Conservation (phyloP, 2,329 filamentous ascomycete genomes). For the Cladosporium sp. region DNA sequence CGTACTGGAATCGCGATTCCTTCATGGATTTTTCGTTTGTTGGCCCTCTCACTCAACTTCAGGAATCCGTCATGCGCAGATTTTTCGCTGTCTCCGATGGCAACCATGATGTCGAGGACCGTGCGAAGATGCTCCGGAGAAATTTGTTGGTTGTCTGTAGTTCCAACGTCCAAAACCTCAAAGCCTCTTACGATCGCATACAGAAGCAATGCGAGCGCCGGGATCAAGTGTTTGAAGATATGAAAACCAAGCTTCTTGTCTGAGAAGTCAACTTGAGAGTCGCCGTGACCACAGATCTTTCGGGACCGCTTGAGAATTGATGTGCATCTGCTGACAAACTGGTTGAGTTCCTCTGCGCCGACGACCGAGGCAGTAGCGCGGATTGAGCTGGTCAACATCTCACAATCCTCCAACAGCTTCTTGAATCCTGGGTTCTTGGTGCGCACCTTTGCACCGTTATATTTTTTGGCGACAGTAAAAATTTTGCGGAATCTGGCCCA, state of each 20-base stretch:
- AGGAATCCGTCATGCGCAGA: no score
- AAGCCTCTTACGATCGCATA: conserved; percentile 16
- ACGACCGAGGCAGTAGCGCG: not conserved
- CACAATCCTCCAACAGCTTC: conserved; percentile 3
- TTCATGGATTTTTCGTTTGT: conserved; percentile 11
- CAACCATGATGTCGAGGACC: not conserved
- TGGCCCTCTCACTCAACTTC: not conserved
- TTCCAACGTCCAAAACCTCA: conserved; percentile 3
- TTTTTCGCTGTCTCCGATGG: no score
- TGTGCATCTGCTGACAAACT: conserved; percentile 6
- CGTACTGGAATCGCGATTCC: not conserved
- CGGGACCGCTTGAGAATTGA: conserved; percentile 11
- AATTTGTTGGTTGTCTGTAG: conserved; percentile 2
- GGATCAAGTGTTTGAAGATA: conserved; percentile 28
- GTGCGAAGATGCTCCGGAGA: not conserved
- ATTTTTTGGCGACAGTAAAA: not conserved
- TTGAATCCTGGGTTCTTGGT: not conserved
- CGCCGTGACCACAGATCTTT: conserved; percentile 2
- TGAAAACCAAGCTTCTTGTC: conserved; percentile 12
- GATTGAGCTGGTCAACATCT: not conserved
- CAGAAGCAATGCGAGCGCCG: conserved; percentile 21
- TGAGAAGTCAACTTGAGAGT: conserved; percentile 6
- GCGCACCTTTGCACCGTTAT: not conserved
- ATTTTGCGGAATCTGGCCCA: conserved; percentile 6
- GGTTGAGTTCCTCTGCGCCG: not conserved